These are phyloP conservation scores for sorghum (Sorghum bicolor) DNA, from an alignment of 176 grass and related monocot genomes.

Conservation along the genomic window Sorghum_bicolor_NCBIv3 NC_012871.2:5570001-5570500, in stretches of 20 bases:
- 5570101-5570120: slow-evolving; percentile 78
- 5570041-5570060: slow-evolving; percentile 87
- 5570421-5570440: not conserved
- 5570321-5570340: slow-evolving; percentile 67
- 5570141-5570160: slow-evolving; percentile 73
- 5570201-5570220: not conserved
- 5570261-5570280: not conserved
- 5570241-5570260: not conserved
- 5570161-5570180: slow-evolving; percentile 42
- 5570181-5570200: not conserved
- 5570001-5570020: slow-evolving; percentile 37
- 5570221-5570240: not conserved
- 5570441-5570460: not conserved
- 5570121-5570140: slow-evolving; percentile 75
- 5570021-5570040: slow-evolving; percentile 42
- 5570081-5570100: slow-evolving; percentile 57
- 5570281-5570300: slow-evolving; percentile 1
- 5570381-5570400: slow-evolving; percentile 65
- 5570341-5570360: slow-evolving; percentile 79
- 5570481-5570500: slow-evolving; percentile 64
- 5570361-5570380: slow-evolving; percentile 52
- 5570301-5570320: not conserved
- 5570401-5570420: slow-evolving; percentile 61
- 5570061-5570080: slow-evolving; percentile 76
- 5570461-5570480: slow-evolving; percentile 43